A percentile compares a stretch with the other conserved stretches of the same genome.
These are phyloP conservation scores for Fusarium pseudonygamai DNA, from an alignment of 2,329 filamentous ascomycete species.

Conservation along the genomic window DNA sequence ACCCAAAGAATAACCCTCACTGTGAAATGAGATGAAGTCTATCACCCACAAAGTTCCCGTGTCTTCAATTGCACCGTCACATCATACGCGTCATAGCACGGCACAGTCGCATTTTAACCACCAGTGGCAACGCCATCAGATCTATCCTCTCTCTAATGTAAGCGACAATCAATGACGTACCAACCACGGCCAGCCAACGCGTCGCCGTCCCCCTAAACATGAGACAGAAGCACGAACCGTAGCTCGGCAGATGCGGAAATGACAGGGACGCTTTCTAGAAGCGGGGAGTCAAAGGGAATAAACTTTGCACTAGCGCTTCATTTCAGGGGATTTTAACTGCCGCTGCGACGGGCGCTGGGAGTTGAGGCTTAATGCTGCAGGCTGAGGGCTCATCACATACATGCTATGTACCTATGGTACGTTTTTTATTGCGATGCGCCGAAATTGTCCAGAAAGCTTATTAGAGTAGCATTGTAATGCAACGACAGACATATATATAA, in stretches of 20 bases:
- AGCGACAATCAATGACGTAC: background rate
- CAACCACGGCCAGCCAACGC: background rate
- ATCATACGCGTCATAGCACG: background rate
- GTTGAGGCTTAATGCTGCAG: background rate
- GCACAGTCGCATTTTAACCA: background rate
- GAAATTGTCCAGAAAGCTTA: background rate
- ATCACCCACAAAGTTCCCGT: background rate
- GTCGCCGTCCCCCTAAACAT: background rate
- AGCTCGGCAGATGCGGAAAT: slow-evolving; percentile 9
- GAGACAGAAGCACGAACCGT: background rate
- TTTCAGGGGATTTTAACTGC: slow-evolving; percentile 15
- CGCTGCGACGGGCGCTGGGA: background rate
- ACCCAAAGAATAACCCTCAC: background rate
- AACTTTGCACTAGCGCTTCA: slow-evolving; percentile 11
- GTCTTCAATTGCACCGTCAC: background rate
- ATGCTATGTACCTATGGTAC: no score
- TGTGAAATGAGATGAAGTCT: background rate
- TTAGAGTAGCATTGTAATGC: slow-evolving; percentile 3
- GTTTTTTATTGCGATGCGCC: background rate
- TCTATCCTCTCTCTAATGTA: background rate
- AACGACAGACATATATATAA: slow-evolving; percentile 12
- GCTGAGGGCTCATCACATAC: background rate
- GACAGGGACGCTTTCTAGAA: slow-evolving; percentile 14
- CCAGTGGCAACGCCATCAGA: background rate
- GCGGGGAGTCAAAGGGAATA: background rate